Evolutionary conservation across 2,329 filamentous ascomycete genomes (phyloP), one percentile per base, ranked within the genome.

Genomic region (Biscogniauxia mediterranea): DNA sequence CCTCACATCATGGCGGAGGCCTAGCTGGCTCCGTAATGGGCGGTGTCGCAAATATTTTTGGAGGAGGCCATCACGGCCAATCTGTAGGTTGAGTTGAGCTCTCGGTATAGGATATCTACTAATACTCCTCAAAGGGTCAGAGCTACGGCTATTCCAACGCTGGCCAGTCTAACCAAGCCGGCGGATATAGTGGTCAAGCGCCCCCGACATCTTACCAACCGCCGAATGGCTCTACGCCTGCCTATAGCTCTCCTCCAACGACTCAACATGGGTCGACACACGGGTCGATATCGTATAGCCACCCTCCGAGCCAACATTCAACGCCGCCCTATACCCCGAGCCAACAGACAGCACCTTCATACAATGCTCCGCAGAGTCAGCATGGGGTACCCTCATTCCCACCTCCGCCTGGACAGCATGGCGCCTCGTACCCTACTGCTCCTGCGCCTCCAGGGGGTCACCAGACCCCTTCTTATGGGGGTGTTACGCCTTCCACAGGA

Each of bases 61-160:
- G 82, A 5, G 80, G 82, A 32, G 79, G 79, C 65, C 77, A 77
- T 65, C 77, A 77, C 54, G 68, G 70, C 51, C 68, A 70, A 65
- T 77, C 76, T 59, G 79, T 80, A 75, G 57, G 78, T 67, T 38
- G 19, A 6, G 9, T 54, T 60, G 21, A 42, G 28, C 8, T 19
- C 5, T 20, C 8, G 25, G 9, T 13, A 55, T 19, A 9, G 8
- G 25, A 9, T 54, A 20, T 42, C 8, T 52, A 38, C 64, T 66
- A 69, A 75, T 58, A 64, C 38, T 76, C 68, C 68, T 56, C 66
- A 69, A 64, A 83, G 78, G 77, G 78, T 62, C 81, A 86, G 65
- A 84, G 82, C 70, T 91, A 84, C 71, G 88, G 87, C 32, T 89
- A 89, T 73, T 85, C 85, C 21, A 83, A 83, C 68, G 73, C 79